Conservation (phyloP, 2,329 filamentous ascomycete genomes). For the Penicillium sp. region DNA sequence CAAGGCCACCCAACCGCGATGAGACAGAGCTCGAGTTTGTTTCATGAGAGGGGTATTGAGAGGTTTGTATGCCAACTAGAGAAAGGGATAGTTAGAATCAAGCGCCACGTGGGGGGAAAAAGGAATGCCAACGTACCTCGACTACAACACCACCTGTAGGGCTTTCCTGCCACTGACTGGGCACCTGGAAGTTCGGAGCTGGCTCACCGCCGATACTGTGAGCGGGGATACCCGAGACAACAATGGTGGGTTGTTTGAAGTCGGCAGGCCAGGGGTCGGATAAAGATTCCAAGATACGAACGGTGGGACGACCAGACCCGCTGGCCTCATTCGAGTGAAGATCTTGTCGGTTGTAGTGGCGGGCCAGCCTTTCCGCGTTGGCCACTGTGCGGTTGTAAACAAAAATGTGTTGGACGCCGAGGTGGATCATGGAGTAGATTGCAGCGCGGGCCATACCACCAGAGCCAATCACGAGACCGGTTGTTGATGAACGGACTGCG, state of each 20-base stretch:
- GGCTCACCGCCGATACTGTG: slow-evolving; percentile 39
- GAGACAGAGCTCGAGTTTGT: slow-evolving; percentile 37
- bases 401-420: slow-evolving; percentile 41
- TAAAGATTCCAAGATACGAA: slow-evolving; percentile 32
- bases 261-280: slow-evolving; percentile 35
- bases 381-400: slow-evolving; percentile 39
- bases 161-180: slow-evolving; percentile 40
- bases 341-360: slow-evolving; percentile 40
- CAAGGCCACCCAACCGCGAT: slow-evolving; percentile 42
- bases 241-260: slow-evolving; percentile 40
- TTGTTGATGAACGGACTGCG: slow-evolving; percentile 58
- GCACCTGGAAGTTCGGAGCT: slow-evolving; percentile 37
- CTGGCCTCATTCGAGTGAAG: slow-evolving; percentile 20
- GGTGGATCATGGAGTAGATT: slow-evolving; percentile 42
- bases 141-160: slow-evolving; percentile 43
- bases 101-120: background rate
- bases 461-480: slow-evolving; percentile 63
- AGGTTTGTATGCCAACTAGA: slow-evolving; percentile 43
- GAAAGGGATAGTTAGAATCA: slow-evolving; percentile 1
- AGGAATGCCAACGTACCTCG: slow-evolving; percentile 32
- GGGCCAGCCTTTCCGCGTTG: slow-evolving; percentile 37
- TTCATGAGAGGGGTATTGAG: slow-evolving; percentile 40
- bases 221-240: slow-evolving; percentile 41
- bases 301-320: slow-evolving; percentile 21
- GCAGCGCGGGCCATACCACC: slow-evolving; percentile 51